Evolutionary conservation across 306 rosid genomes (phyloP), one percentile per base, ranked within the genome.

Genomic region (Glycine tomentella): DNA sequence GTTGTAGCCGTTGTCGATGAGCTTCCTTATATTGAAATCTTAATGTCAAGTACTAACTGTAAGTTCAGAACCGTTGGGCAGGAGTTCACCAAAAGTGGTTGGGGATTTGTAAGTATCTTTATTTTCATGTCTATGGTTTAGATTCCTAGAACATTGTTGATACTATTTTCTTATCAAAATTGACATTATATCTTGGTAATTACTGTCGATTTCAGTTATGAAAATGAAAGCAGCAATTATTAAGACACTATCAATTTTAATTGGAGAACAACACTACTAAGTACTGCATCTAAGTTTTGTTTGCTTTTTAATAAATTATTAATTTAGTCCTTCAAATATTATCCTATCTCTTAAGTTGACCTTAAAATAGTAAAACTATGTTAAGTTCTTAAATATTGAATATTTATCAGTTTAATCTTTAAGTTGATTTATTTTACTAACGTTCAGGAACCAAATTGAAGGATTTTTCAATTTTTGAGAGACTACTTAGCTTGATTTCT

Each of bases 1-100:
- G 97, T 95, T 66, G 86, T 84, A 49, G 98, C 99, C 64, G 86
- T 95, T 63, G 99, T 95, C 45, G 99, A 95, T 33, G 99, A 95
- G 85, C 98, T 93, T 82, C 99, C 99, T 75, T 95, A 95, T 53
- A 71, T 95, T 83, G 93, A 95, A 81, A 72, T 88, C 79, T 89
- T 95, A 72, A 79, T 90, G 90, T 81, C 94, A 55, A 55, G 11
- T 77, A 89, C 91, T 62, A 86, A 90, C 25, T 95, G 98, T 20
- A 12, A n/a, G 75, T 93, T 86, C 91, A 89, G 97, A 90, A 91
- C 90, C 1, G 99, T 95, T 13, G 99, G 99, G 31, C 89, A 89
- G 79, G 97, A 90, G 86, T 95, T 95, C 79, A 93, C 98, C 5
- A 95, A 88, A 87, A 89, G 97, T 72, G 98, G 99, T 76, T 91